These are phyloP conservation scores for Dicorynia guianensis DNA, from an alignment of 306 rosid species.

Conservation along the genomic window DNA sequence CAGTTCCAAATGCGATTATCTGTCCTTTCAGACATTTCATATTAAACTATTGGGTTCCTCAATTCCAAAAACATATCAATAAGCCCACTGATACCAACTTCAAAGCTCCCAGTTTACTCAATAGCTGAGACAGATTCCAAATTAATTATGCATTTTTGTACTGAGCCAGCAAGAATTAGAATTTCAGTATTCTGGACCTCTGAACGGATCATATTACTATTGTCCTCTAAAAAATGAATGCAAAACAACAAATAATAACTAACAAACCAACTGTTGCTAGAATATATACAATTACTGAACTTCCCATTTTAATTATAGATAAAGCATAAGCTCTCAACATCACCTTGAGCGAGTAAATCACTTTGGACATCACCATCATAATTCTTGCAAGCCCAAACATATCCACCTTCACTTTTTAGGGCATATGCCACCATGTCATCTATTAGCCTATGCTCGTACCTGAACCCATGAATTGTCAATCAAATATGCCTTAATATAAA, in stretches of 20 bases:
- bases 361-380: slow-evolving; percentile 98
- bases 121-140: slow-evolving; percentile 15
- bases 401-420: slow-evolving; percentile 95
- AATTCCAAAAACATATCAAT: neutral
- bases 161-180: neutral
- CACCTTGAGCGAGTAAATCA: slow-evolving; percentile 99
- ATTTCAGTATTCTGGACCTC: slow-evolving; percentile 11
- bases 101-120: neutral
- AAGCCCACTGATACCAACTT: neutral
- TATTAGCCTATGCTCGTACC: slow-evolving; percentile 98
- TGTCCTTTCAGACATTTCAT: neutral
- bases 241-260: neutral
- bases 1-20: slow-evolving; percentile 19
- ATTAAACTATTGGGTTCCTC: neutral
- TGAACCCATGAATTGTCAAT: slow-evolving; percentile 49
- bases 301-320: slow-evolving; percentile 19
- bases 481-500: slow-evolving; percentile 32
- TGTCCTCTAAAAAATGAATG: neutral
- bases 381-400: slow-evolving; percentile 99
- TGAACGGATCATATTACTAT: slow-evolving; percentile 23
- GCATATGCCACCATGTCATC: slow-evolving; percentile 99
- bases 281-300: slow-evolving; percentile 8
- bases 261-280: slow-evolving; percentile 19
- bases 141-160: slow-evolving; percentile 17
- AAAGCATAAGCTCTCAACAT: slow-evolving; percentile 24